A percentile compares a stretch with the other conserved stretches of the same genome.
These are phyloP conservation scores for Phytophthora tubulina DNA, from an alignment of 352 stramenopile species.

Conservation along the genomic window DNA sequence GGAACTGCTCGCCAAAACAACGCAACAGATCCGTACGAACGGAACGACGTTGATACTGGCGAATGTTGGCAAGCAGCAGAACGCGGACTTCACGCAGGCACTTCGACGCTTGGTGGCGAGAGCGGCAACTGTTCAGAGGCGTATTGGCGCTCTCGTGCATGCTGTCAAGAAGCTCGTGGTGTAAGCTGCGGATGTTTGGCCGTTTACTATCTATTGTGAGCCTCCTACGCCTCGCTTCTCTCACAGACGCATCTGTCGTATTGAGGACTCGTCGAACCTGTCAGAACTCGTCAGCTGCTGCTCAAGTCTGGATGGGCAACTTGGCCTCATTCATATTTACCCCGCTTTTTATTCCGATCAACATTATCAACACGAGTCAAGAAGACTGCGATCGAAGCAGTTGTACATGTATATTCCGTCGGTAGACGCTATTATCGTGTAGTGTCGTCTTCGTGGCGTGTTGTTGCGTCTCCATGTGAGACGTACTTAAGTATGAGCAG, in stretches of 20 bases:
- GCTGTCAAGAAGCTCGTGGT: conserved; percentile 30
- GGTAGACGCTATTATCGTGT: conserved; percentile 26
- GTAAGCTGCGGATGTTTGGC: conserved; percentile 11
- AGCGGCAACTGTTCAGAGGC: conserved; percentile 57
- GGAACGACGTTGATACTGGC: conserved; percentile 71
- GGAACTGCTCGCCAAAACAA: conserved; percentile 63
- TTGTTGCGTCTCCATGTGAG: conserved; percentile 13
- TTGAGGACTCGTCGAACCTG: not conserved
- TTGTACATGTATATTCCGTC: not conserved
- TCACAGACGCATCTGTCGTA: conserved; percentile 12
- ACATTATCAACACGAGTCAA: conserved; percentile 20
- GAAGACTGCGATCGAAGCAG: conserved; percentile 31
- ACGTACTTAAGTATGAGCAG: conserved; percentile 29
- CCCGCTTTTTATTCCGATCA: conserved; percentile 17
- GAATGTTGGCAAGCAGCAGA: conserved; percentile 55
- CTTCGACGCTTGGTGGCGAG: conserved; percentile 66
- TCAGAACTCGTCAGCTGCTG: not conserved
- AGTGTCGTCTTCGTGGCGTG: conserved; percentile 22
- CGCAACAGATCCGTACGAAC: conserved; percentile 74
- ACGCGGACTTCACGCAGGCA: conserved; percentile 46
- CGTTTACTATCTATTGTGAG: conserved; percentile 32
- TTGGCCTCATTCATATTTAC: conserved; percentile 35
- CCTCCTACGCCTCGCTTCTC: not conserved
- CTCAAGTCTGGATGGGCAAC: conserved; percentile 8
- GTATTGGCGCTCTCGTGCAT: conserved; percentile 56